These are phyloP conservation scores for Nicotiana obtusifolia DNA, from an alignment of 257 asterid genomes.

Conservation along the genomic window DNA sequence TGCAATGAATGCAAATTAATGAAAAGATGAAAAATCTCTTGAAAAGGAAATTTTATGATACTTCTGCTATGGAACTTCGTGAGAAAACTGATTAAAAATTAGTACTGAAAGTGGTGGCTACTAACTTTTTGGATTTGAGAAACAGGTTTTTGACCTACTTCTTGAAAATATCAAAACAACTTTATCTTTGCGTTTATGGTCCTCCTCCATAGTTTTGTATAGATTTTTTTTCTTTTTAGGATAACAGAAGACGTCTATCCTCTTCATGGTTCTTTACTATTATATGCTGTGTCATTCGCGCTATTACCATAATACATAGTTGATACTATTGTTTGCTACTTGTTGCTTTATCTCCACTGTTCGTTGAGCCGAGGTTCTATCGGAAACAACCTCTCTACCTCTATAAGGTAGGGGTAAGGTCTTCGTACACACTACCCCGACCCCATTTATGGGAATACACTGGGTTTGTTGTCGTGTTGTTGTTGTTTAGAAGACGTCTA, in stretches of 20 bases:
- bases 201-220: not conserved
- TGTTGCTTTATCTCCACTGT: no score
- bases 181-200: not conserved
- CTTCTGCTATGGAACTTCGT: not conserved
- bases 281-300: no score
- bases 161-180: not conserved
- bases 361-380: no score
- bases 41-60: not conserved
- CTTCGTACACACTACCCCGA: no score
- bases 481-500: no score
- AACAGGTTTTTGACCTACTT: not conserved
- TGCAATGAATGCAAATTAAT: not conserved
- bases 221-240: not conserved
- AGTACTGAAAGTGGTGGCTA: not conserved
- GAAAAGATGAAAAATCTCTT: not conserved
- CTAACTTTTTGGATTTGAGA: not conserved
- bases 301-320: no score
- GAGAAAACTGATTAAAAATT: not conserved
- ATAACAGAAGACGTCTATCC: not conserved
- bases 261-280: no score
- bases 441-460: no score
- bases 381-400: no score
- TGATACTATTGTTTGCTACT: no score
- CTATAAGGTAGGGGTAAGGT: no score
- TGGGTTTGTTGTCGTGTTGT: no score